Evolutionary conservation across 805 yeast genomes (phyloP).

Genomic region (Komagataella populi): DNA sequence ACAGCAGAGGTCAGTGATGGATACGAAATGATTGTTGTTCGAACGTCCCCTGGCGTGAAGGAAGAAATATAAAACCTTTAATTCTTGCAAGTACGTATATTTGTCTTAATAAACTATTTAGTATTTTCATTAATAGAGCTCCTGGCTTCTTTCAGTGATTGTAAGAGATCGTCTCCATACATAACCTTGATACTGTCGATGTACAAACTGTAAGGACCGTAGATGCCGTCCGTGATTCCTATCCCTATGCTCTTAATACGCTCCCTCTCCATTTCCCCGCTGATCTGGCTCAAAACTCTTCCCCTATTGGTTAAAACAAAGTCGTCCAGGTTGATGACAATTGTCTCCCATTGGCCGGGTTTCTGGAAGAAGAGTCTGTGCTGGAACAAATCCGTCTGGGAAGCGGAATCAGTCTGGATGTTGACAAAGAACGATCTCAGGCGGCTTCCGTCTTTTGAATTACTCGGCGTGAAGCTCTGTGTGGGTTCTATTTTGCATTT

Average conservation of each 20-base stretch:
- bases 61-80: too few species aligned
- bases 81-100: background rate
- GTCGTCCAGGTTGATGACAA: constrained; percentile 61
- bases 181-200: constrained; percentile 64
- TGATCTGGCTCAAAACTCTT: constrained; percentile 34
- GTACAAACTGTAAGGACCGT: constrained; percentile 60
- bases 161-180: constrained; percentile 37
- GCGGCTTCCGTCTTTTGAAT: background rate
- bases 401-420: constrained; percentile 69
- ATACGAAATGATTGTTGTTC: background rate
- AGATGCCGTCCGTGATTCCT: constrained; percentile 65
- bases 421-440: constrained; percentile 65
- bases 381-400: constrained; percentile 69
- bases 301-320: constrained; percentile 82
- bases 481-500: constrained; percentile 54
- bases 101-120: background rate
- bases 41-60: background rate
- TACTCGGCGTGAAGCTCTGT: background rate
- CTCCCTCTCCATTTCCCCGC: constrained; percentile 42
- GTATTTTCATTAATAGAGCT: constrained; percentile 5
- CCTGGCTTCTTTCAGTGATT: constrained; percentile 24
- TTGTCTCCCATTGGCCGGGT: constrained; percentile 77
- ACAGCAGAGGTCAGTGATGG: background rate
- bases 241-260: constrained; percentile 63
- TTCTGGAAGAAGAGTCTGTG: constrained; percentile 61